phyloP scores from a whole-genome alignment of 2,329 filamentous ascomycete genomes.

The Xylariaceae sp. region DNA sequence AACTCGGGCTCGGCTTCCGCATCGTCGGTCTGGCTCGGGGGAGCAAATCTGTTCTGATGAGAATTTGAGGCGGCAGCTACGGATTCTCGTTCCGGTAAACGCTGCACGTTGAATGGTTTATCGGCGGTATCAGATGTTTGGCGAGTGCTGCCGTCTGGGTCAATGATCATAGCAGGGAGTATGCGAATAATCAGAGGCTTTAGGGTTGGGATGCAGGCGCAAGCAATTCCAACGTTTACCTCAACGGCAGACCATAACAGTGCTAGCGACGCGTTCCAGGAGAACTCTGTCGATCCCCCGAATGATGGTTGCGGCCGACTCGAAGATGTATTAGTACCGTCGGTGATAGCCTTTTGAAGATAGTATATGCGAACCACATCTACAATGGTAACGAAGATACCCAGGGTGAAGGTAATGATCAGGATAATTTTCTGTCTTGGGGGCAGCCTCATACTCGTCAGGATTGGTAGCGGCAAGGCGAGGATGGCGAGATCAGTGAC shows the following conservation, averaged over 20 bases:
- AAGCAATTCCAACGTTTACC: constrained; percentile 84
- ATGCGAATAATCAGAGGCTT: constrained; percentile 74
- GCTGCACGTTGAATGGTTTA: constrained; percentile 24
- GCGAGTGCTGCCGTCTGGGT: constrained; percentile 41
- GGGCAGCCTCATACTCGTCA: constrained; percentile 81
- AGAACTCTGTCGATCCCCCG: constrained; percentile 49
- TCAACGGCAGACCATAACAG: constrained; percentile 95
- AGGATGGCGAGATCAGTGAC: constrained; percentile 85
- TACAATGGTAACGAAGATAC: constrained; percentile 80
- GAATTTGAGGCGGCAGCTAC: constrained; percentile 5
- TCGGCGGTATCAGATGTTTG: constrained; percentile 29
- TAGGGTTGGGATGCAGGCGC: constrained; percentile 84
- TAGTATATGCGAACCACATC: constrained; percentile 89
- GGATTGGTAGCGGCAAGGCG: constrained; percentile 79
- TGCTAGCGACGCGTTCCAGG: constrained; percentile 74
- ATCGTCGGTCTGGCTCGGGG: constrained; percentile 15
- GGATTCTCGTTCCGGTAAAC: constrained; percentile 23
- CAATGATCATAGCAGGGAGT: constrained; percentile 52
- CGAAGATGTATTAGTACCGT: constrained; percentile 36
- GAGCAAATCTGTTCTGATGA: constrained; percentile 9
- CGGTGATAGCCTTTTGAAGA: constrained; percentile 64
- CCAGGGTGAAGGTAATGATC: constrained; percentile 78
- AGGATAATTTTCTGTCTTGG: constrained; percentile 82
- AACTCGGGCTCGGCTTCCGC: constrained; percentile 25
- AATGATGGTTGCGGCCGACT: constrained; percentile 41